A percentile compares a stretch with the other conserved stretches of the same genome.
Evolutionary conservation across 2,329 filamentous ascomycete genomes (phyloP).

Genomic region (Parafenestella ontariensis): DNA sequence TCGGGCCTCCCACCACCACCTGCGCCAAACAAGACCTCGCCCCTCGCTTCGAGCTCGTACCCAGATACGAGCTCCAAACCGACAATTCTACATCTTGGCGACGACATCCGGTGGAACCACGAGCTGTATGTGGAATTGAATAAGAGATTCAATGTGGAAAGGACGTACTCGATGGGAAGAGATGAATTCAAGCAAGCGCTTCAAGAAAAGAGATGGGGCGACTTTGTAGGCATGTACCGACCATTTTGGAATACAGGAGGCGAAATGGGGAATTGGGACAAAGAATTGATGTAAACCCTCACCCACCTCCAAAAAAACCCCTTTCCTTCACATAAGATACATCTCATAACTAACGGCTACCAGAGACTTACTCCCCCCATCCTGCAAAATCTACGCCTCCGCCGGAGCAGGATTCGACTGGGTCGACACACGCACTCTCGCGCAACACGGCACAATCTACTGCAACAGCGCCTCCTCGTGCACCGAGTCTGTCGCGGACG

Average conservation of each 20-base stretch:
- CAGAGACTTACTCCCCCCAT: slow-evolving; percentile 53
- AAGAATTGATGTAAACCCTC: slow-evolving; percentile 58
- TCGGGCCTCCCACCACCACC: slow-evolving; percentile 29
- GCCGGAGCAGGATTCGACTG: slow-evolving; percentile 70
- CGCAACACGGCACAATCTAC: slow-evolving; percentile 70
- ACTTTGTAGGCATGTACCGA: slow-evolving; percentile 59
- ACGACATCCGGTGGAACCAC: slow-evolving; percentile 56
- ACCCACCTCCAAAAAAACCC: not conserved
- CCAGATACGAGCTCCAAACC: slow-evolving; percentile 33
- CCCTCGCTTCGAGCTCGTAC: not conserved
- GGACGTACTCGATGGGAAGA: slow-evolving; percentile 49
- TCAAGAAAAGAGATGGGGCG: slow-evolving; percentile 48
- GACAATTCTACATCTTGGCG: slow-evolving; percentile 53
- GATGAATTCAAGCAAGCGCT: slow-evolving; percentile 52
- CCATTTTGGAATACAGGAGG: slow-evolving; percentile 71
- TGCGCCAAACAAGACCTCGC: not conserved
- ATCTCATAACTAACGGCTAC: not conserved
- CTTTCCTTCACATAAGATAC: not conserved
- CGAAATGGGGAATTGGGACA: slow-evolving; percentile 70
- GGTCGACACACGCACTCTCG: slow-evolving; percentile 67
- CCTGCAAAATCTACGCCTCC: slow-evolving; percentile 64
- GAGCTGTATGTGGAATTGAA: slow-evolving; percentile 49
- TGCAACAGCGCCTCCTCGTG: slow-evolving; percentile 76
- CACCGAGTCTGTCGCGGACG: slow-evolving; percentile 76
- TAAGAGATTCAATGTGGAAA: slow-evolving; percentile 48